Evolutionary conservation across 495 filamentous ascomycete species (phyloP).

Genomic region (Cladorrhinum samala): DNA sequence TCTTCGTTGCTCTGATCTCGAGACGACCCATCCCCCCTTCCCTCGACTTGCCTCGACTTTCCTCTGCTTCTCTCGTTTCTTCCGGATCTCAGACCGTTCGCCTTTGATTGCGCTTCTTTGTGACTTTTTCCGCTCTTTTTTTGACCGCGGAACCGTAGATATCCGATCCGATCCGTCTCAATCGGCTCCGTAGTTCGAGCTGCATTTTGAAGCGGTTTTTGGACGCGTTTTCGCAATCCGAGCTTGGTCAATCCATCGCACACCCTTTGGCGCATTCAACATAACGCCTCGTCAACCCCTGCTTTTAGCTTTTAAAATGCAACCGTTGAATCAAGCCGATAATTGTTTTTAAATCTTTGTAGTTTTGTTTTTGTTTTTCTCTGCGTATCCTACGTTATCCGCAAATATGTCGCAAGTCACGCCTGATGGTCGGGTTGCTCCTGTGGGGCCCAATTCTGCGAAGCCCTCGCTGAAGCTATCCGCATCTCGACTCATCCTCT

Average conservation of each 20-base stretch:
- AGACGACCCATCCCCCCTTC: constrained; percentile 27
- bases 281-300: constrained; percentile 27
- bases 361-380: constrained; percentile 4
- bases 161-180: constrained; percentile 1
- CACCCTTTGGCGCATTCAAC: constrained; percentile 29
- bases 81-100: constrained; percentile 8
- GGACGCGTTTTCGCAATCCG: constrained; percentile 24
- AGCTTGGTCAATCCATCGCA: constrained; percentile 11
- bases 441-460: constrained; percentile 3
- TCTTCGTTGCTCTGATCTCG: constrained; percentile 31
- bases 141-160: constrained; percentile 1
- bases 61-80: constrained; percentile 36
- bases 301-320: constrained; percentile 16
- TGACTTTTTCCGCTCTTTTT: constrained; percentile 21
- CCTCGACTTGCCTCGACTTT: constrained; percentile 20
- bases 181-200: not conserved
- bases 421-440: constrained; percentile 11
- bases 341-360: constrained; percentile 18
- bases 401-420: constrained; percentile 18
- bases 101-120: constrained; percentile 10
- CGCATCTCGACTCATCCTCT: constrained; percentile 19
- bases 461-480: constrained; percentile 36
- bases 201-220: constrained; percentile 16
- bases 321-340: constrained; percentile 17
- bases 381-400: not conserved